These are phyloP conservation scores for Arthrobotrys musiformis DNA, from an alignment of 2,329 filamentous ascomycete species.

Conservation along the genomic window DNA sequence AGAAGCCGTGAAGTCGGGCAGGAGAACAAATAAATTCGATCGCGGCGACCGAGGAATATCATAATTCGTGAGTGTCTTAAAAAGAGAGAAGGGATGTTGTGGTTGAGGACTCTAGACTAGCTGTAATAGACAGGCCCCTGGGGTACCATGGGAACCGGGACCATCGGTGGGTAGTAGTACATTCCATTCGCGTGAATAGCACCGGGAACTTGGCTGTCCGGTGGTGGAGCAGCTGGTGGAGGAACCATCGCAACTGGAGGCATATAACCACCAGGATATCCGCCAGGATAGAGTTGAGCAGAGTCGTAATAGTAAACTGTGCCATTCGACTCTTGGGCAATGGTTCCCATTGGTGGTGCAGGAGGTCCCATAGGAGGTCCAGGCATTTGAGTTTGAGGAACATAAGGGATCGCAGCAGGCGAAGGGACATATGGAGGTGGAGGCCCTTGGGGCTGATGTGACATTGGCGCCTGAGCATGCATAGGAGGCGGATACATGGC, in stretches of 20 bases:
- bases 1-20: neutral
- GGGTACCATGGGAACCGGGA: constrained; percentile 69
- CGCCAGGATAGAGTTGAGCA: constrained; percentile 75
- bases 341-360: constrained; percentile 60
- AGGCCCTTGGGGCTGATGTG: constrained; percentile 58
- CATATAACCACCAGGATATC: constrained; percentile 66
- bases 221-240: constrained; percentile 69
- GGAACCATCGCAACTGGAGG: constrained; percentile 71
- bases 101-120: neutral
- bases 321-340: constrained; percentile 90
- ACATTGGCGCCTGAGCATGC: constrained; percentile 59
- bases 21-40: constrained; percentile 12
- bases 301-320: constrained; percentile 96
- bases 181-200: constrained; percentile 61
- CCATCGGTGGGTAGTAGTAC: constrained; percentile 75
- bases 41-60: constrained; percentile 5
- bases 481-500: constrained; percentile 51
- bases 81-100: neutral
- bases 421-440: constrained; percentile 60
- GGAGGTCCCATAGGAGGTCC: constrained; percentile 59
- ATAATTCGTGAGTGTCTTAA: constrained; percentile 28
- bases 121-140: constrained; percentile 69
- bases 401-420: constrained; percentile 58
- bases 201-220: constrained; percentile 57
- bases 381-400: constrained; percentile 62